Evolutionary conservation across 352 stramenopile genomes (phyloP).

Genomic region (Pythium sp.): DNA sequence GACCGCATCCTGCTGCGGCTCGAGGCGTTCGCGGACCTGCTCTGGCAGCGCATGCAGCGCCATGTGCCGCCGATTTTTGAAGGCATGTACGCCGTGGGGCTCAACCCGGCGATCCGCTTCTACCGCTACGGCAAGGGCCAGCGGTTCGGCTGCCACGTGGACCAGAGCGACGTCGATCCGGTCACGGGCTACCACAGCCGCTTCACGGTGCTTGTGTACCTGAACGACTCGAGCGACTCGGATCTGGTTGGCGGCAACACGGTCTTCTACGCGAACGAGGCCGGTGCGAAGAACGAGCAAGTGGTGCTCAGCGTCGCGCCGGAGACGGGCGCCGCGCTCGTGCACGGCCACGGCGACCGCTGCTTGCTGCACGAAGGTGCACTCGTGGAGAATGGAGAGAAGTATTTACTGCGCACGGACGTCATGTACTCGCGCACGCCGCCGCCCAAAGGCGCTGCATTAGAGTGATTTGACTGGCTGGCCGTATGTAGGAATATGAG

Average conservation of each 20-base stretch:
- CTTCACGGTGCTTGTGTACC: constrained; percentile 82
- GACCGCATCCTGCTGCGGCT: constrained; percentile 63
- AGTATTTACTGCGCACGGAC: constrained; percentile 77
- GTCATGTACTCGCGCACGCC: constrained; percentile 68
- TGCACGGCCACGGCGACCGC: constrained; percentile 72
- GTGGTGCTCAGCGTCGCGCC: constrained; percentile 58
- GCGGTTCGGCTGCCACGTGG: constrained; percentile 79
- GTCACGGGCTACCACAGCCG: constrained; percentile 67
- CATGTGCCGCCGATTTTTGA: constrained; percentile 60
- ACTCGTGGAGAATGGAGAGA: constrained; percentile 51
- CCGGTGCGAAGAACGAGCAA: constrained; percentile 34
- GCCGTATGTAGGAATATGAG: background rate
- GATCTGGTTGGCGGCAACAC: constrained; percentile 62
- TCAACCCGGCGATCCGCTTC: constrained; percentile 75
- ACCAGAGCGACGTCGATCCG: constrained; percentile 79
- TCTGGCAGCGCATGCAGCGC: constrained; percentile 60
- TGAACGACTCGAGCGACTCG: constrained; percentile 75
- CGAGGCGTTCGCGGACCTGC: constrained; percentile 55
- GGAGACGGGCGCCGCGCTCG: constrained; percentile 61
- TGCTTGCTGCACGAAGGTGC: constrained; percentile 80
- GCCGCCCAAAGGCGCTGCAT: constrained; percentile 1
- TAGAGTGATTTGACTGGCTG: background rate
- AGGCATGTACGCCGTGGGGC: constrained; percentile 54
- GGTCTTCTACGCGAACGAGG: constrained; percentile 70
- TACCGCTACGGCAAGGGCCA: constrained; percentile 72